These are phyloP conservation scores for Asterophora lycoperdoides DNA, from an alignment of 768 basidiomycete species.

Conservation along the genomic window DNA sequence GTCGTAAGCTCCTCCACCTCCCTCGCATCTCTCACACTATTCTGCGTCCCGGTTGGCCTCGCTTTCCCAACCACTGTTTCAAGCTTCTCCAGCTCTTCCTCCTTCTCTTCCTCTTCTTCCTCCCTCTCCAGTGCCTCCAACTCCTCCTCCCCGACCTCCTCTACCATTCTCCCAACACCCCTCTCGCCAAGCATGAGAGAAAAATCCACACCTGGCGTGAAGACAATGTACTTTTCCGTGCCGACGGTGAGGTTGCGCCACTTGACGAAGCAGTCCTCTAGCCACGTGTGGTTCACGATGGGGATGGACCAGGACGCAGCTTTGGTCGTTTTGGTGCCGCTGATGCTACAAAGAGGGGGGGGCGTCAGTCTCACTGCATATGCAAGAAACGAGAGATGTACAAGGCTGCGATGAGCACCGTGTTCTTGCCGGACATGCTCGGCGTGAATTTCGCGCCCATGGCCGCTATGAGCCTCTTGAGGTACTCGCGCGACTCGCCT, in stretches of 20 bases:
- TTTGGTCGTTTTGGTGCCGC: conserved; percentile 62
- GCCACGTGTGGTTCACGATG: conserved; percentile 85
- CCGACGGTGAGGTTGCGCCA: conserved; percentile 72
- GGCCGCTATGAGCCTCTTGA: conserved; percentile 73
- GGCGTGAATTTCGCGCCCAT: conserved; percentile 83
- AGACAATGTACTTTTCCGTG: conserved; percentile 62
- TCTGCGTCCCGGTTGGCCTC: conserved; percentile 26
- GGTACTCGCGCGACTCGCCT: conserved; percentile 80
- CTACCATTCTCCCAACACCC: conserved; percentile 30
- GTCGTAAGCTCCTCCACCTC: conserved; percentile 24
- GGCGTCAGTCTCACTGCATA: not conserved
- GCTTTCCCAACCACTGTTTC: conserved; percentile 3
- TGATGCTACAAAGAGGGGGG: conserved; percentile 25
- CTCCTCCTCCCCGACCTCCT: conserved; percentile 24
- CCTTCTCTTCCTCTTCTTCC: conserved; percentile 18
- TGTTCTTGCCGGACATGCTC: conserved; percentile 73
- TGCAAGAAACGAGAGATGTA: conserved; percentile 35
- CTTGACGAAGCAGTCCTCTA: conserved; percentile 83
- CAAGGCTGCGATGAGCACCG: conserved; percentile 81
- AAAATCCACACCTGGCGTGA: conserved; percentile 68
- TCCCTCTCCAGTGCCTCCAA: conserved; percentile 21
- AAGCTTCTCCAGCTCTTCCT: conserved; percentile 4
- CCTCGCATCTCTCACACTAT: conserved; percentile 22
- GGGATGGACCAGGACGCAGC: conserved; percentile 80
- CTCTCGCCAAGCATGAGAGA: conserved; percentile 39